Conservation (phyloP, 75 land plant genomes). For the Pseudotsuga menziesii region DNA sequence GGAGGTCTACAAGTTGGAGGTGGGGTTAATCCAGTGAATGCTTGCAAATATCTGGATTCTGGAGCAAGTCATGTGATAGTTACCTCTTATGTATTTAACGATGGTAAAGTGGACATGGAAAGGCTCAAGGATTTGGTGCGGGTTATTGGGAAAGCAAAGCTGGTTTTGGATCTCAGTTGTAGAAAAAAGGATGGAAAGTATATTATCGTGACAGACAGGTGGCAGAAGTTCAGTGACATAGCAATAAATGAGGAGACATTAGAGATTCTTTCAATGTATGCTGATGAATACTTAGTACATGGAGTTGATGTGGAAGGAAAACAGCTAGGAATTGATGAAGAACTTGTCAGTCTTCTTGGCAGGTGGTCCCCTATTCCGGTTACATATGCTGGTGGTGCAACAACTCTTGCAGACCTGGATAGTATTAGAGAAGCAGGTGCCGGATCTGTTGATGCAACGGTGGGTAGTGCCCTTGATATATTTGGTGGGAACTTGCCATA, state of each 20-base stretch:
- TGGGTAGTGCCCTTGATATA: slow-evolving; percentile 94
- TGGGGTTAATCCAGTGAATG: slow-evolving; percentile 79
- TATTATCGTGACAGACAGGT: slow-evolving; percentile 95
- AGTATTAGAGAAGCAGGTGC: slow-evolving; percentile 69
- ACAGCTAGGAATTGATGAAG: slow-evolving; percentile 24
- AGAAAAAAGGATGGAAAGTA: slow-evolving; percentile 89
- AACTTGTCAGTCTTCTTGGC: too few relatives aligned
- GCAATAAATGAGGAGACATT: slow-evolving; percentile 57
- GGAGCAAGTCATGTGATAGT: slow-evolving; percentile 99
- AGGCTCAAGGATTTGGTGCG: slow-evolving; percentile 59
- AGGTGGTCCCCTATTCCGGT: slow-evolving; percentile 52
- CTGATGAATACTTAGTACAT: slow-evolving; percentile 97
- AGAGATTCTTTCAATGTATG: slow-evolving; percentile 61
- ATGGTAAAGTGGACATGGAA: slow-evolving; percentile 75
- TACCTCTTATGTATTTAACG: slow-evolving; percentile 88
- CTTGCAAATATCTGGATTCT: slow-evolving; percentile 60
- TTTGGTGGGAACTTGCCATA: slow-evolving; percentile 88
- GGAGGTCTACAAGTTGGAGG: slow-evolving; percentile 98
- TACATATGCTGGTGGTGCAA: slow-evolving; percentile 97
- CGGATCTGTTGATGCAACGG: slow-evolving; percentile 87
- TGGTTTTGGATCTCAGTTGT: slow-evolving; percentile 95
- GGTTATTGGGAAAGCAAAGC: slow-evolving; percentile 61
- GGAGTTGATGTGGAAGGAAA: slow-evolving; percentile 99
- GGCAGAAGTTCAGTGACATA: slow-evolving; percentile 95
- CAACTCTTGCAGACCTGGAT: slow-evolving; percentile 73